Conservation (phyloP, 2,329 filamentous ascomycete genomes). For the Botrytis byssoidea region DNA sequence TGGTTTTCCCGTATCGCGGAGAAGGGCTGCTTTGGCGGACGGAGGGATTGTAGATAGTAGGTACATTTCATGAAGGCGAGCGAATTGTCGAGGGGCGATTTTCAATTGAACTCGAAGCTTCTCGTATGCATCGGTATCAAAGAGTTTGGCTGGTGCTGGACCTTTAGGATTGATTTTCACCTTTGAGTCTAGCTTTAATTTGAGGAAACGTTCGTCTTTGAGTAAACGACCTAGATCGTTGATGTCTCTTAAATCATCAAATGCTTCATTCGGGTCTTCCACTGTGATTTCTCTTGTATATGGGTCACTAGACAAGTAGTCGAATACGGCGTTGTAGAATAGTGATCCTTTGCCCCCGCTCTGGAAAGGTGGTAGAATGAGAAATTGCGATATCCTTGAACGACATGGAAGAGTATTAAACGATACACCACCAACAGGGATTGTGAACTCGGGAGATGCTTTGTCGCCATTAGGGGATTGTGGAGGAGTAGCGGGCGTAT, state of each 20-base stretch:
- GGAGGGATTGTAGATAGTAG: conserved; percentile 59
- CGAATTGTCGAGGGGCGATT: conserved; percentile 75
- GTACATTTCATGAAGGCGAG: conserved; percentile 73
- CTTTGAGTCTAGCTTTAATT: conserved; percentile 54
- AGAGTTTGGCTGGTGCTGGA: conserved; percentile 51
- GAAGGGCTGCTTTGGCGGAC: conserved; percentile 53
- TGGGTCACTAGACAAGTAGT: conserved; percentile 61
- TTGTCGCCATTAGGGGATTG: conserved; percentile 40
- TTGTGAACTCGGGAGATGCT: conserved; percentile 45
- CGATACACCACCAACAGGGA: conserved; percentile 37
- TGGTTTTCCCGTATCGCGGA: conserved; percentile 40
- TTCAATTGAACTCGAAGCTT: conserved; percentile 61
- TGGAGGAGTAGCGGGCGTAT: conserved; percentile 49
- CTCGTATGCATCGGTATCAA: conserved; percentile 57
- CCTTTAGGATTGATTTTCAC: conserved; percentile 51
- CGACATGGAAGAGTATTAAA: conserved; percentile 68
- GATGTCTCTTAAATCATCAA: conserved; percentile 75
- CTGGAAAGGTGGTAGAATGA: conserved; percentile 87
- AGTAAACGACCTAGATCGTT: conserved; percentile 68
- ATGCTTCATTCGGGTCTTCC: conserved; percentile 87
- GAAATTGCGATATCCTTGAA: conserved; percentile 86
- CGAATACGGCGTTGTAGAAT: conserved; percentile 79
- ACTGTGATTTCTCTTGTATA: conserved; percentile 78
- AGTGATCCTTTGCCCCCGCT: conserved; percentile 72
- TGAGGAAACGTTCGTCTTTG: conserved; percentile 55